These are phyloP conservation scores for Solanum chaucha DNA, from an alignment of 257 asterid species.

Conservation along the genomic window DNA sequence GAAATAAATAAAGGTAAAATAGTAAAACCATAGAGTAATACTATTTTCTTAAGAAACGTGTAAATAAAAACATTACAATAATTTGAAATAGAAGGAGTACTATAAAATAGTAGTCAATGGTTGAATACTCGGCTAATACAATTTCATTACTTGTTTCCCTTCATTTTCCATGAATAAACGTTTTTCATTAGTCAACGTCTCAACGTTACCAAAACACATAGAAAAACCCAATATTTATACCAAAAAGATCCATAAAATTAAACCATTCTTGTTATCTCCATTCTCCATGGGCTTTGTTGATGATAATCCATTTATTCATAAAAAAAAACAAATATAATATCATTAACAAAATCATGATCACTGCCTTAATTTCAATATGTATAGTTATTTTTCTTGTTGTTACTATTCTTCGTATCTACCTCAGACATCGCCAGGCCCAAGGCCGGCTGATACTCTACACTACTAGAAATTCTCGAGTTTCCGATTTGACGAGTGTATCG, in stretches of 20 bases:
- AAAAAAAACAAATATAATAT: constrained; percentile 1
- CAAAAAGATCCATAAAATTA: background rate
- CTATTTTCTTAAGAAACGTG: accelerated
- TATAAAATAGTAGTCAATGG: constrained; percentile 18
- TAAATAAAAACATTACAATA: background rate
- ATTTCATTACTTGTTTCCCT: background rate
- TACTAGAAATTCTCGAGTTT: constrained; percentile 1
- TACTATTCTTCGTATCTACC: constrained; percentile 51
- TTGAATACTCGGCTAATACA: background rate
- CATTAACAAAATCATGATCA: constrained; percentile 52
- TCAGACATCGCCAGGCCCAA: constrained; percentile 51
- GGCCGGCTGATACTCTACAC: constrained; percentile 14
- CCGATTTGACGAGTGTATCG: constrained; percentile 10
- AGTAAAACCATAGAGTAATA: too few species aligned
- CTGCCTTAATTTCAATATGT: constrained; percentile 50
- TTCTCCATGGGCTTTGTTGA: constrained; percentile 25
- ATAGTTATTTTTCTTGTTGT: constrained; percentile 33
- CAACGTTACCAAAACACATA: background rate
- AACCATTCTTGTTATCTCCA: background rate
- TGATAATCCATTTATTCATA: background rate
- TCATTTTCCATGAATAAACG: background rate
- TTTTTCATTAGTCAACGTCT: background rate
- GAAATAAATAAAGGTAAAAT: too few species aligned
- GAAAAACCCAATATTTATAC: background rate
- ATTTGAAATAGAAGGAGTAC: too few species aligned